phyloP scores from a whole-genome alignment of 2,329 filamentous ascomycete species.

The Apiospora sp. region DNA sequence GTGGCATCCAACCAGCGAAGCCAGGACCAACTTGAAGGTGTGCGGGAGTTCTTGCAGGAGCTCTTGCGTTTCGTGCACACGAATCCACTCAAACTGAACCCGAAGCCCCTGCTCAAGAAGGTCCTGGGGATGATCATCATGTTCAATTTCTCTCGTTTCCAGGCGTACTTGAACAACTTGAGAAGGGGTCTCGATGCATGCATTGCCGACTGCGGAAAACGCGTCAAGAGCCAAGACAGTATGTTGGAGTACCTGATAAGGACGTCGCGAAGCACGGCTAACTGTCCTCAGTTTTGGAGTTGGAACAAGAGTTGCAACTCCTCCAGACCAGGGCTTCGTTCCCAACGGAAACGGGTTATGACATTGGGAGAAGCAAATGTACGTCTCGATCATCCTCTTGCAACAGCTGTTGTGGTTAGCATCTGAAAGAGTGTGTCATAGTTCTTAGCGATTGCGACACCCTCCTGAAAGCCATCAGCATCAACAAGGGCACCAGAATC shows the following conservation, averaged over 20 bases:
- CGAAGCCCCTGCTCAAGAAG: constrained; percentile 23
- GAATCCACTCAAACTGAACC: not conserved
- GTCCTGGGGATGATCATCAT: constrained; percentile 23
- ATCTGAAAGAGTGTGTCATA: not conserved
- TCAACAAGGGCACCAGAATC: constrained; percentile 2
- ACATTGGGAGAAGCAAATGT: constrained; percentile 19
- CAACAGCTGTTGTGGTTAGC: not conserved
- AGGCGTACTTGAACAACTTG: constrained; percentile 25
- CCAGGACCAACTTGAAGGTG: not conserved
- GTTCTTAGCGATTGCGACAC: constrained; percentile 26
- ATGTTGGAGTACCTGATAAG: not conserved
- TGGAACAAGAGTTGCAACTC: constrained; percentile 17
- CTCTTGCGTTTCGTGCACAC: constrained; percentile 22
- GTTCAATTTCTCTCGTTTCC: constrained; percentile 20
- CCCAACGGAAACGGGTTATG: constrained; percentile 1
- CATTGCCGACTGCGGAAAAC: constrained; percentile 14
- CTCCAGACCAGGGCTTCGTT: constrained; percentile 21
- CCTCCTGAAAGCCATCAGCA: constrained; percentile 23
- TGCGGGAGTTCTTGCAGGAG: not conserved
- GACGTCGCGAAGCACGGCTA: not conserved
- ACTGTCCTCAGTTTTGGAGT: constrained; percentile 3
- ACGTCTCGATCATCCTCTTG: not conserved
- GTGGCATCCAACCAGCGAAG: constrained; percentile 25
- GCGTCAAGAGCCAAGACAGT: not conserved
- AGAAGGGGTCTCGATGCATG: constrained; percentile 17